Evolutionary conservation across 768 basidiomycete species (phyloP).

Genomic region (Boletus coccyginus): DNA sequence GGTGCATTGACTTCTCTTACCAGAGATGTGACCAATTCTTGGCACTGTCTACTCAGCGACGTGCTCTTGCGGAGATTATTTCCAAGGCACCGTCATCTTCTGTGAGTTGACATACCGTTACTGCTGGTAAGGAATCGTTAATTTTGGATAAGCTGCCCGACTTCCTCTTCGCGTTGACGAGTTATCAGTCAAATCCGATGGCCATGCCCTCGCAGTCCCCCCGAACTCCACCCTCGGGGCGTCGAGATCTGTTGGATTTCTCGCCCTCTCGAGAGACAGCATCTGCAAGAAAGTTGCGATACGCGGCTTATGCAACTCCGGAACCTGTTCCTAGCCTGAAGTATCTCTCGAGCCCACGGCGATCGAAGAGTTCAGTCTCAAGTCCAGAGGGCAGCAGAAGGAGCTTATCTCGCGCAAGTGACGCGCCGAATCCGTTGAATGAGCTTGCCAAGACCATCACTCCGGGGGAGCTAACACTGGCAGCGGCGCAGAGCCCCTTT

Average conservation of each 20-base stretch:
- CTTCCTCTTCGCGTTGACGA: slow-evolving; percentile 53
- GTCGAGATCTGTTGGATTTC: slow-evolving; percentile 14
- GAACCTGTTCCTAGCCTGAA: slow-evolving; percentile 46
- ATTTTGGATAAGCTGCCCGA: slow-evolving; percentile 59
- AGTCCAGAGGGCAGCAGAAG: slow-evolving; percentile 34
- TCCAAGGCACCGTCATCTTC: slow-evolving; percentile 51
- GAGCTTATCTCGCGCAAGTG: slow-evolving; percentile 30
- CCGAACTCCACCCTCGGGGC: slow-evolving; percentile 9
- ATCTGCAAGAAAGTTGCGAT: slow-evolving; percentile 55
- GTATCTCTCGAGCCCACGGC: slow-evolving; percentile 29
- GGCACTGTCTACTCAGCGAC: slow-evolving; percentile 43
- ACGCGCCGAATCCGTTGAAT: slow-evolving; percentile 21
- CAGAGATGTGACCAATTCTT: slow-evolving; percentile 76
- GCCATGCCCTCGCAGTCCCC: slow-evolving; percentile 6
- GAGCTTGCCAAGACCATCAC: slow-evolving; percentile 28
- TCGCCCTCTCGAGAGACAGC: slow-evolving; percentile 27
- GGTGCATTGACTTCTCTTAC: slow-evolving; percentile 5
- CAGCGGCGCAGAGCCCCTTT: slow-evolving; percentile 18
- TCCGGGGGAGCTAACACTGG: slow-evolving; percentile 31
- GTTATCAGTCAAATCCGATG: slow-evolving; percentile 20
- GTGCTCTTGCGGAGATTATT: slow-evolving; percentile 46
- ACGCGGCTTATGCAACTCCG: slow-evolving; percentile 68
- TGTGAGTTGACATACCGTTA: slow-evolving; percentile 36
- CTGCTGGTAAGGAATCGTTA: slow-evolving; percentile 3
- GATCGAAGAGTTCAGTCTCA: slow-evolving; percentile 35